phyloP scores from a whole-genome alignment of 495 filamentous ascomycete genomes.

The Daldinia bambusicola region DNA sequence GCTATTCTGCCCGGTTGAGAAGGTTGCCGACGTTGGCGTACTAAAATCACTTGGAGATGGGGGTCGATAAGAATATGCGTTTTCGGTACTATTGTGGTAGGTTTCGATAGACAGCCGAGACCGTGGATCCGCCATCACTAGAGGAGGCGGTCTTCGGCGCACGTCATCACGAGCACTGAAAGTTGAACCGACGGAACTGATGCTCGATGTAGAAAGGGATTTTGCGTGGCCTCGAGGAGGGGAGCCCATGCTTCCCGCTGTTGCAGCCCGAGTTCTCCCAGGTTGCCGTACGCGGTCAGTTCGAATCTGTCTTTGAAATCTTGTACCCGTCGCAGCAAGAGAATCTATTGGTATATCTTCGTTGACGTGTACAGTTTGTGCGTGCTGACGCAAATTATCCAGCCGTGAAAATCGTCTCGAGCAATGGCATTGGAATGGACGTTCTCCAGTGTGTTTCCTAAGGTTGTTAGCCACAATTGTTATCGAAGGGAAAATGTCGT shows the following conservation, averaged over 20 bases:
- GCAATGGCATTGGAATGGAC: conserved; percentile 97
- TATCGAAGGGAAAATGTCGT: background rate
- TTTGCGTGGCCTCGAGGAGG: conserved; percentile 84
- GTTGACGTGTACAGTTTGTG: conserved; percentile 97
- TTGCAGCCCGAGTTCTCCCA: conserved; percentile 77
- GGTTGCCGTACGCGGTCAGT: conserved; percentile 77
- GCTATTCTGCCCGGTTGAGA: conserved; percentile 76
- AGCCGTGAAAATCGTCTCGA: conserved; percentile 94
- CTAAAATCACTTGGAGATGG: conserved; percentile 77
- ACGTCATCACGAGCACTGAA: conserved; percentile 69
- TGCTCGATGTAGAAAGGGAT: conserved; percentile 82
- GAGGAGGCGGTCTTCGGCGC: conserved; percentile 78
- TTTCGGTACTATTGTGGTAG: conserved; percentile 60
- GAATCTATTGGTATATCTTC: conserved; percentile 96
- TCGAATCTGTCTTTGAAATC: conserved; percentile 93
- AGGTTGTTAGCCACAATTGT: conserved; percentile 42
- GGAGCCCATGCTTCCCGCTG: conserved; percentile 69
- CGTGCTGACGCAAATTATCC: conserved; percentile 96
- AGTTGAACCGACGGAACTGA: conserved; percentile 78
- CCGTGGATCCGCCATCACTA: conserved; percentile 84
- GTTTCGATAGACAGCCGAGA: conserved; percentile 72
- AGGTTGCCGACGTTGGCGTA: conserved; percentile 78
- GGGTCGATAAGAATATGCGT: conserved; percentile 61
- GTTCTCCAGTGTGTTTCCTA: conserved; percentile 97
- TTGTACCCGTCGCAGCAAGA: conserved; percentile 89